phyloP scores from a whole-genome alignment of 2,329 filamentous ascomycete species.

The Arthrobotrys pseudoclavata region DNA sequence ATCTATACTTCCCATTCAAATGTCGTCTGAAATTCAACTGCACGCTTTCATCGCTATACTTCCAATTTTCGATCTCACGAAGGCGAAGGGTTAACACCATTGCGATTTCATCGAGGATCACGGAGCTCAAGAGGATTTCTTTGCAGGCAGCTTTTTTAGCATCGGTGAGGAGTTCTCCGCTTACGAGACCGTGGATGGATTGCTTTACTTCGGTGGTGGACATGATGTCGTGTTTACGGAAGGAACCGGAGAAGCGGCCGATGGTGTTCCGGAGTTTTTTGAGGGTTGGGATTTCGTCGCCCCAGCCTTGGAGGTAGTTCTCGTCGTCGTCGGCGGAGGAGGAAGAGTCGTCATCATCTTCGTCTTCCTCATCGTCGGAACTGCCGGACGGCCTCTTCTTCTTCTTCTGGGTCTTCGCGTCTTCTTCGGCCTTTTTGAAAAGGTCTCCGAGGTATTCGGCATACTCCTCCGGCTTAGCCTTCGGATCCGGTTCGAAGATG shows the following conservation, averaged over 20 bases:
- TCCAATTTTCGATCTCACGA: conserved; percentile 69
- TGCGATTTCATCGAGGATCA: conserved; percentile 52
- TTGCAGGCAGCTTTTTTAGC: conserved; percentile 56
- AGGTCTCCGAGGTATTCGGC: conserved; percentile 43
- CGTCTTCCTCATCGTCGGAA: background rate
- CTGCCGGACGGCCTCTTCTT: background rate
- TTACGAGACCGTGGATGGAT: conserved; percentile 53
- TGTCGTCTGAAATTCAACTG: conserved; percentile 70
- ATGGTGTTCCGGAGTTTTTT: conserved; percentile 47
- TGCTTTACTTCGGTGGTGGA: conserved; percentile 44
- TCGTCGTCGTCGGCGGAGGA: background rate
- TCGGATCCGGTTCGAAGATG: conserved; percentile 45
- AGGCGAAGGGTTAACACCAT: conserved; percentile 51
- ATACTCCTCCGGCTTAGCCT: conserved; percentile 44
- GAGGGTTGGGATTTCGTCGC: background rate
- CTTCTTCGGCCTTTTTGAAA: conserved; percentile 37
- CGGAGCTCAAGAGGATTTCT: conserved; percentile 49
- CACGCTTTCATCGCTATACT: conserved; percentile 68
- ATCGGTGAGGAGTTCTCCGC: conserved; percentile 55
- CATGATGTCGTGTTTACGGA: conserved; percentile 30
- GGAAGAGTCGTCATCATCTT: background rate
- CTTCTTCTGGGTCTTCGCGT: conserved; percentile 19
- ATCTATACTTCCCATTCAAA: conserved; percentile 73
- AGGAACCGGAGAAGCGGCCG: conserved; percentile 43
- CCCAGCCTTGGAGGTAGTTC: conserved; percentile 32